Conservation (phyloP, 805 yeast genomes). For the Suhomyces sp. region DNA sequence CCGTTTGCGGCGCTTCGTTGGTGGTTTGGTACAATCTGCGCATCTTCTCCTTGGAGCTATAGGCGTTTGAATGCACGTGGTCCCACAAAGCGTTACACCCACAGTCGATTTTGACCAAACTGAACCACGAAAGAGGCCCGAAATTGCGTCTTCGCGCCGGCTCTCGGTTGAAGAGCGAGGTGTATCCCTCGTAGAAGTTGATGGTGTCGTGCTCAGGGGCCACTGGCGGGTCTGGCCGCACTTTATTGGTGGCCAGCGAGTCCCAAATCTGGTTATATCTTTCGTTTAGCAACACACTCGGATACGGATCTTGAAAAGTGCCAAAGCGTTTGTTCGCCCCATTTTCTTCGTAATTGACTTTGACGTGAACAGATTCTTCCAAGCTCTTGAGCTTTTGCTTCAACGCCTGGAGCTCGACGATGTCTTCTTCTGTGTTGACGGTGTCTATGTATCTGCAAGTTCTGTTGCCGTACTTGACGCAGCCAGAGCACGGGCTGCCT, state of each 20-base stretch:
- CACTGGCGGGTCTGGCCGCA: constrained; percentile 8
- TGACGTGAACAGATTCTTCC: constrained; percentile 14
- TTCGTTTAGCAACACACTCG: not conserved
- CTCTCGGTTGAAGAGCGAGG: constrained; percentile 40
- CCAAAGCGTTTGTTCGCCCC: not conserved
- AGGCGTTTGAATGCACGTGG: constrained; percentile 7
- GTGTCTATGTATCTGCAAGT: constrained; percentile 9
- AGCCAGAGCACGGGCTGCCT: constrained; percentile 38
- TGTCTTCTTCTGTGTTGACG: not conserved
- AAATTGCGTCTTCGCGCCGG: constrained; percentile 39
- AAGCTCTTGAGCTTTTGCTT: constrained; percentile 17
- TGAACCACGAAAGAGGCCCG: constrained; percentile 53
- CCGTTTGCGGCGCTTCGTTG: constrained; percentile 4
- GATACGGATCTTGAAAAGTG: not conserved
- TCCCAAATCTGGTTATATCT: not conserved
- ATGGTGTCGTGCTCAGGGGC: constrained; percentile 26
- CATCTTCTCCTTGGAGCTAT: not conserved
- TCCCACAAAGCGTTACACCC: constrained; percentile 16
- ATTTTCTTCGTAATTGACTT: not conserved
- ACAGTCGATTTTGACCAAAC: constrained; percentile 34
- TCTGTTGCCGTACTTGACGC: constrained; percentile 29
- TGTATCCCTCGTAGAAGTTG: constrained; percentile 34
- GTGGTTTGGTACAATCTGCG: not conserved
- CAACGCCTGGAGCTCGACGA: constrained; percentile 16
- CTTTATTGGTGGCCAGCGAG: too few relatives aligned